phyloP scores from a whole-genome alignment of 2,329 filamentous ascomycete genomes.

The Zopfia rhizophila region DNA sequence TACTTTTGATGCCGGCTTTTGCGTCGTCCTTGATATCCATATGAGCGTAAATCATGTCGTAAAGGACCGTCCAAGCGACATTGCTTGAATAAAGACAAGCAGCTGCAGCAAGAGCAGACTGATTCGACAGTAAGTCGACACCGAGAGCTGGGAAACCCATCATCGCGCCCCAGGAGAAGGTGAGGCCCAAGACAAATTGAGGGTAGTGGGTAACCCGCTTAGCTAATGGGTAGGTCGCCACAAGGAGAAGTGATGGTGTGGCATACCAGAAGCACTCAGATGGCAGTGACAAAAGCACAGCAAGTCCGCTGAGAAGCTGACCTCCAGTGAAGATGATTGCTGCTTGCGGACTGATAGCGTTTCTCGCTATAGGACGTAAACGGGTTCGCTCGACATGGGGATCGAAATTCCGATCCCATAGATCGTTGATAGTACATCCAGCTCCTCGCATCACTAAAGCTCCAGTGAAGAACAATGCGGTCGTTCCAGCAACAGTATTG shows the following conservation, averaged over 20 bases:
- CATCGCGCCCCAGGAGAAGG: conserved; percentile 89
- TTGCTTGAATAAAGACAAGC: conserved; percentile 79
- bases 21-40: conserved; percentile 90
- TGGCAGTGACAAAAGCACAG: conserved; percentile 80
- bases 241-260: conserved; percentile 77
- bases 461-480: conserved; percentile 76
- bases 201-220: conserved; percentile 91
- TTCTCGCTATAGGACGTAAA: conserved; percentile 81
- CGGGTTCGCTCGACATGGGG: conserved; percentile 80
- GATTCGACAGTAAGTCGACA: conserved; percentile 75
- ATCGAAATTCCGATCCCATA: conserved; percentile 90
- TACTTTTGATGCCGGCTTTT: conserved; percentile 89
- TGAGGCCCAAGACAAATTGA: conserved; percentile 82
- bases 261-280: conserved; percentile 78
- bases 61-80: conserved; percentile 85
- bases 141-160: conserved; percentile 89
- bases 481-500: conserved; percentile 70
- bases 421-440: conserved; percentile 89
- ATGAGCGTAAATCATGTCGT: conserved; percentile 94
- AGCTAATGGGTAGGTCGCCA: conserved; percentile 81
- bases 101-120: conserved; percentile 71
- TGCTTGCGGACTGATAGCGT: conserved; percentile 77
- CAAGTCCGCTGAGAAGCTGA: conserved; percentile 79
- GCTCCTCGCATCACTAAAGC: conserved; percentile 88
- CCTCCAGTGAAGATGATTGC: conserved; percentile 78